Base-by-base conservation (phyloP, 805 yeast genomes). In the Cyberlindnera bimundalis region DNA sequence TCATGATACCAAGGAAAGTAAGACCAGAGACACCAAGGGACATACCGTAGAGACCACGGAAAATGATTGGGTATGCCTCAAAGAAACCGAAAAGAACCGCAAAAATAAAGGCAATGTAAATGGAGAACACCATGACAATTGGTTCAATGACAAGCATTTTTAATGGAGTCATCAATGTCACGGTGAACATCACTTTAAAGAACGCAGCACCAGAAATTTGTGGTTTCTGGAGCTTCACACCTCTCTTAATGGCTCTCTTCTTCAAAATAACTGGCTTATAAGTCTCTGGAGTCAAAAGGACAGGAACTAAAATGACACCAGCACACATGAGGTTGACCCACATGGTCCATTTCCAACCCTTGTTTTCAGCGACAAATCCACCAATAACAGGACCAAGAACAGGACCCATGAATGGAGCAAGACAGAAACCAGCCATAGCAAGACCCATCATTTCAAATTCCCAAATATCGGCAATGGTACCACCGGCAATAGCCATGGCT, bases 371-470 rank as follows among this genome's bases (percentile, higher is more conserved):
- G 20, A 82, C 83, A 57, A 79, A 82, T 0, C 85, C 83, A 39
- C 88, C 88, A 61, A 83, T 74, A 37, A 83, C 73, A 6, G 90
- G 90, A 36, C 89, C 87, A 31, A 81, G 60, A 29, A 81, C 82
- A 2, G 95, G 95, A 39, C 95, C 95, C 57, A 81, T 69, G 50
- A 86, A 81, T 17, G 93, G 89, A 11, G 89, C 84, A 41, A 84
- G 62, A 59, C 90, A 81, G 64, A 83, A 85, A n/a, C 79, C 62
- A 3, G 84, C 76, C 80, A 84, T 76, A n/a, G 95, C 89, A 4
- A 80, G 51, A 13, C 88, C 84, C 56, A 79, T 64, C 56, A 79
- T 78, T 30, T 74, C 73, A 25, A 80, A 76, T 16, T 70, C 73
- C 80, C 90, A 88, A 35, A 87, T 62, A 63, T 88, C 96, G 40